phyloP scores from a whole-genome alignment of 495 filamentous ascomycete species.

The Echria macrotheca region DNA sequence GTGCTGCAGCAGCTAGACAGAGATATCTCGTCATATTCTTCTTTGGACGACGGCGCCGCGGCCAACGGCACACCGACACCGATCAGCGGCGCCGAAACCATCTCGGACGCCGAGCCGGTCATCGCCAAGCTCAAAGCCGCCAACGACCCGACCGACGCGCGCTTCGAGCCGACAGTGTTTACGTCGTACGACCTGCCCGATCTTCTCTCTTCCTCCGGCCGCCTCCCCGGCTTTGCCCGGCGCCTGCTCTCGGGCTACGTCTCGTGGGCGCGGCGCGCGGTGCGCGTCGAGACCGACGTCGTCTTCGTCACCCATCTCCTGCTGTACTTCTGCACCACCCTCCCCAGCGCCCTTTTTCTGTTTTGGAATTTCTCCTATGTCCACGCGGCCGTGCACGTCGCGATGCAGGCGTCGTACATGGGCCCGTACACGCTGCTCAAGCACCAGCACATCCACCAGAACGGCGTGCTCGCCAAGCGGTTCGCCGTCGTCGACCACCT shows the following conservation, averaged over 20 bases:
- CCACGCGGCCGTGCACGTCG: slow-evolving; percentile 58
- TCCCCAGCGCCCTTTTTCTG: slow-evolving; percentile 61
- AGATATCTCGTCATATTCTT: neutral
- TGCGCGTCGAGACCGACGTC: slow-evolving; percentile 35
- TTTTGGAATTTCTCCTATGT: slow-evolving; percentile 59
- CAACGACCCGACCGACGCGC: slow-evolving; percentile 43
- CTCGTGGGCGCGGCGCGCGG: slow-evolving; percentile 21
- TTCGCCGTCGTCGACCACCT: slow-evolving; percentile 49
- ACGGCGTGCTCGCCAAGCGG: slow-evolving; percentile 54
- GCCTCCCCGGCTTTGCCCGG: neutral
- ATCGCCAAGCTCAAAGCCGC: slow-evolving; percentile 22
- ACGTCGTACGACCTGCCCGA: slow-evolving; percentile 30
- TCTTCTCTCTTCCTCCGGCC: slow-evolving; percentile 1
- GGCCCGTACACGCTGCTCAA: slow-evolving; percentile 75
- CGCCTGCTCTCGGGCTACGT: slow-evolving; percentile 19
- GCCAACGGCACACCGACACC: neutral
- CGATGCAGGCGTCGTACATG: slow-evolving; percentile 57
- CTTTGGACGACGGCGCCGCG: neutral
- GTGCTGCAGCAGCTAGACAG: slow-evolving; percentile 15
- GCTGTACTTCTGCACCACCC: slow-evolving; percentile 60
- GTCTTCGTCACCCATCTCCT: slow-evolving; percentile 73
- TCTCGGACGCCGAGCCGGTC: neutral
- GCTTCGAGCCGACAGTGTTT: slow-evolving; percentile 37
- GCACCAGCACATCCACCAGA: slow-evolving; percentile 77
- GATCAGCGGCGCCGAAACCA: neutral